Conservation (phyloP, 1,139 yeast species). For the Meyerozyma carpophila region DNA sequence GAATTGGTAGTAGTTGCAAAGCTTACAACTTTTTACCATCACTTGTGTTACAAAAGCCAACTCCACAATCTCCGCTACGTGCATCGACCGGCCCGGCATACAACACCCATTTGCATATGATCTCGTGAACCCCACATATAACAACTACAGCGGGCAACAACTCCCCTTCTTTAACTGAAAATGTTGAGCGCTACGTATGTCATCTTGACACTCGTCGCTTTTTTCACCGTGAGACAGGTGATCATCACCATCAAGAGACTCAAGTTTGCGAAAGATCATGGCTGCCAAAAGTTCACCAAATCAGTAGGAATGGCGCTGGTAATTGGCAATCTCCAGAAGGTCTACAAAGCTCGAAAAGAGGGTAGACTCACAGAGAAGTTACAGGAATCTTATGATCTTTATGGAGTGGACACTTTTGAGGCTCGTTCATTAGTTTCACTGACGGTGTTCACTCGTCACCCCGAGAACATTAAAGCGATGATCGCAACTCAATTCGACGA, state of each 20-base stretch:
- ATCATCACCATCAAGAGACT: background rate
- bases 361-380: background rate
- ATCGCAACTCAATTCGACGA: slow-evolving; percentile 24
- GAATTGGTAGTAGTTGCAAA: no score
- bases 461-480: slow-evolving; percentile 21
- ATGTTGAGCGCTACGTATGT: background rate
- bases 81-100: background rate
- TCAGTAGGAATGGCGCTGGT: background rate
- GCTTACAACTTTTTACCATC: no score
- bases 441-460: slow-evolving; percentile 18
- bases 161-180: background rate
- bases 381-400: background rate
- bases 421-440: slow-evolving; percentile 14
- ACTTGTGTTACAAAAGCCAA: no score
- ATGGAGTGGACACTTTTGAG: slow-evolving; percentile 8
- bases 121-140: background rate
- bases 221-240: background rate
- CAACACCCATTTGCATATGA: background rate
- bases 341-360: background rate
- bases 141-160: no score
- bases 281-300: background rate
- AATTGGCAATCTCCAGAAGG: background rate
- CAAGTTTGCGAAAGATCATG: background rate
- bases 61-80: background rate
- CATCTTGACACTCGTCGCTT: background rate